These are phyloP conservation scores for Starmerella scarabaei DNA, from an alignment of 805 yeast species.

Conservation along the genomic window DNA sequence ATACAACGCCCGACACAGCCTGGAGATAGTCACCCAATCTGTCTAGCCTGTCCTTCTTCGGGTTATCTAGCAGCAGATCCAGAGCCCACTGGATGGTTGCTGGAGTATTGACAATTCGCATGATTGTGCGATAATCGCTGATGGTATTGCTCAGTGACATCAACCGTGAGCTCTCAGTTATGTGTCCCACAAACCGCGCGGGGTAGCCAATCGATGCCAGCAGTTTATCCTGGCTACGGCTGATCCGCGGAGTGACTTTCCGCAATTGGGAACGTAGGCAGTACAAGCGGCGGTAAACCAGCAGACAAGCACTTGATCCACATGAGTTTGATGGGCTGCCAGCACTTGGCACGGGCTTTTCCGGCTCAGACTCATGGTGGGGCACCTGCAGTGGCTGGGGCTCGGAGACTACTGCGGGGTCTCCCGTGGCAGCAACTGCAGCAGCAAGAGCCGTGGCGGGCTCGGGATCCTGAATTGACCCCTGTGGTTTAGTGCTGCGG, in stretches of 20 bases:
- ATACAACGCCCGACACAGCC: slow-evolving; percentile 27
- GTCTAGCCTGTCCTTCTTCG: slow-evolving; percentile 25
- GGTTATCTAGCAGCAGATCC: slow-evolving; percentile 23
- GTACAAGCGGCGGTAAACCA: slow-evolving; percentile 13
- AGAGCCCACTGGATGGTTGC: slow-evolving; percentile 29
- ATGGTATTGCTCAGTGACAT: slow-evolving; percentile 10
- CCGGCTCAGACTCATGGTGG: too few species aligned
- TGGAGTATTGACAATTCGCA: slow-evolving; percentile 29
- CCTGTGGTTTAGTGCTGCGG: too few species aligned
- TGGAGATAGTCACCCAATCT: slow-evolving; percentile 26
- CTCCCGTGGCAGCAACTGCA: too few species aligned
- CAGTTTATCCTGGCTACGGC: slow-evolving; percentile 16
- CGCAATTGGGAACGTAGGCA: slow-evolving; percentile 7
- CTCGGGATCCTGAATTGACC: too few species aligned
- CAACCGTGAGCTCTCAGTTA: slow-evolving; percentile 6
- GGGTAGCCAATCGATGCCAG: slow-evolving; percentile 25
- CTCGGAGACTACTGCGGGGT: too few species aligned
- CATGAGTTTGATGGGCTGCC: too few species aligned
- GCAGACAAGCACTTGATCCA: too few species aligned
- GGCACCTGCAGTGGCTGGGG: too few species aligned
- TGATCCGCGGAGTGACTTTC: slow-evolving; percentile 12
- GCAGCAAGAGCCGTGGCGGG: too few species aligned
- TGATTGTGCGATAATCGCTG: slow-evolving; percentile 27
- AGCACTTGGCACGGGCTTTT: too few species aligned
- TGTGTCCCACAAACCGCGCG: slow-evolving; percentile 17